phyloP scores from a whole-genome alignment of 306 rosid genomes.

The Astragalus glycyphyllos region DNA sequence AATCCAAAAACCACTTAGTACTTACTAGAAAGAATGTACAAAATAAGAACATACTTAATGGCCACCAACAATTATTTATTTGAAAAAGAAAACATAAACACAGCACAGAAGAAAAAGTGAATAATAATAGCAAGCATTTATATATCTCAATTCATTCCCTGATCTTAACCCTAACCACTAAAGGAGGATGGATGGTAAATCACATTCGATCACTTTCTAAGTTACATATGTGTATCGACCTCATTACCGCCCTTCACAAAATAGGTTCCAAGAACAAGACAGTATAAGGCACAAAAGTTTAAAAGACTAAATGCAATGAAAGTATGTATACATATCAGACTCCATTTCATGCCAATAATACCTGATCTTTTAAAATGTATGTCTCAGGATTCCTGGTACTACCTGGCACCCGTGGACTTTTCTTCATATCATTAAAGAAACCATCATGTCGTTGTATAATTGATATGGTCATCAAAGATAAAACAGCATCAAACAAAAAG shows the following conservation, averaged over 20 bases:
- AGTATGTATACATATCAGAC: neutral
- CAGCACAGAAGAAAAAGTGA: neutral
- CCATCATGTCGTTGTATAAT: constrained; percentile 12
- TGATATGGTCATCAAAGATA: constrained; percentile 22
- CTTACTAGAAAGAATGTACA: neutral
- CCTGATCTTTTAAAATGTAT: constrained; percentile 76
- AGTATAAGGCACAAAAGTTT: neutral
- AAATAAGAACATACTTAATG: neutral
- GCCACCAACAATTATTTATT: neutral
- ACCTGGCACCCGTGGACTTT: constrained; percentile 75
- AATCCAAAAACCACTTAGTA: too few relatives aligned
- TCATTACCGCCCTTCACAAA: neutral
- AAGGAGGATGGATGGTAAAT: neutral
- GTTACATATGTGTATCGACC: neutral
- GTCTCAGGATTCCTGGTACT: constrained; percentile 79
- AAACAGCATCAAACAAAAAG: constrained; percentile 24
- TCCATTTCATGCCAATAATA: constrained; percentile 26
- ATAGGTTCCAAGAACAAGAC: neutral
- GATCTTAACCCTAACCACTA: neutral
- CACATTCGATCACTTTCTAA: neutral
- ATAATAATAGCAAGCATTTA: neutral
- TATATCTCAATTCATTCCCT: neutral
- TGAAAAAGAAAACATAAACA: too few relatives aligned
- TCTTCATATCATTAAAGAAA: constrained; percentile 49
- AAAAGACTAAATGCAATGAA: neutral